These are phyloP conservation scores for Alisma plantagoaquatica DNA, from an alignment of 106 monocot genomes.

Conservation along the genomic window DNA sequence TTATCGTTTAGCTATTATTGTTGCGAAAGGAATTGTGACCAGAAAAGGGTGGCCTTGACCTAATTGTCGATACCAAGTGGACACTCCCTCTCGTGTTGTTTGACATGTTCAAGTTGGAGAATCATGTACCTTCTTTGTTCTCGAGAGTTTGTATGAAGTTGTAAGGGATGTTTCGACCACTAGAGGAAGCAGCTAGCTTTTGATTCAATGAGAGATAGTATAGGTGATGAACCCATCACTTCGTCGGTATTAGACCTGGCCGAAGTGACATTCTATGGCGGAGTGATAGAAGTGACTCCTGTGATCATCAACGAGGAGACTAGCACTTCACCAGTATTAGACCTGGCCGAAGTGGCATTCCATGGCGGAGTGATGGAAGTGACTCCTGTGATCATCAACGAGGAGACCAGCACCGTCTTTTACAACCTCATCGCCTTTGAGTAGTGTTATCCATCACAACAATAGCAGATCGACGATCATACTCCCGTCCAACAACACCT, in stretches of 20 bases:
- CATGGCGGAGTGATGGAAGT: conserved; percentile 9
- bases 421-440: background rate
- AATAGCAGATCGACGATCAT: background rate
- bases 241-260: background rate
- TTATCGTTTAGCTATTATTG: background rate
- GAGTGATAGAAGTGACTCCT: too few relatives aligned
- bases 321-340: too few relatives aligned
- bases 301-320: too few relatives aligned
- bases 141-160: conserved; percentile 6
- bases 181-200: too few relatives aligned
- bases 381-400: conserved; percentile 2
- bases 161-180: too few relatives aligned
- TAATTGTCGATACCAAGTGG: background rate
- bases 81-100: background rate
- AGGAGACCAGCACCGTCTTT: conserved; percentile 1
- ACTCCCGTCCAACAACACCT: too few relatives aligned
- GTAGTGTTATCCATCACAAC: background rate
- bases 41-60: background rate
- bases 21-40: background rate
- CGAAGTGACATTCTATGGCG: too few relatives aligned
- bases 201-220: too few relatives aligned
- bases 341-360: conserved; percentile 14
- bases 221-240: background rate
- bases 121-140: conserved; percentile 24
- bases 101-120: conserved; percentile 23